Conservation (phyloP, 176 grass and related monocot genomes). For the Coix lacrymajobi region DNA sequence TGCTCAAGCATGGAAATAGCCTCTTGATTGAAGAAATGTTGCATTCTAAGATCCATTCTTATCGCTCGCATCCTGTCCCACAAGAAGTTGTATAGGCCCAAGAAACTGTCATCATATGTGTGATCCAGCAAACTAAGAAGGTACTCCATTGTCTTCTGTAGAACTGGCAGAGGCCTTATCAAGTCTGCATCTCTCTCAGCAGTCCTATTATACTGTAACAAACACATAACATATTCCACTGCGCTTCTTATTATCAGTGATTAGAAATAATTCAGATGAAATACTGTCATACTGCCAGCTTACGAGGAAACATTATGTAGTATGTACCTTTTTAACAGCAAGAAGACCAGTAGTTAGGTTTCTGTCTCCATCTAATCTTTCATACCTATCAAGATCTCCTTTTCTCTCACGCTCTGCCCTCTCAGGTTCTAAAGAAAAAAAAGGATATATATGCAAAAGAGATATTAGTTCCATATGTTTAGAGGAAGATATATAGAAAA, state of each 20-base stretch:
- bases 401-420: constrained; percentile 92
- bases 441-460: not conserved
- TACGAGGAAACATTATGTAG: constrained; percentile 37
- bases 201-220: constrained; percentile 92
- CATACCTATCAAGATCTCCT: constrained; percentile 95
- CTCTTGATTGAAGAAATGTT: constrained; percentile 78
- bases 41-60: constrained; percentile 99
- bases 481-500: not conserved
- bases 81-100: constrained; percentile 93
- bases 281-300: constrained; percentile 27
- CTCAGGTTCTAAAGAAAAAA: constrained; percentile 69
- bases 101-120: constrained; percentile 67
- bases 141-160: constrained; percentile 86
- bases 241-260: constrained; percentile 39
- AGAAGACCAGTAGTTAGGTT: constrained; percentile 87
- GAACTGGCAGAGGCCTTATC: constrained; percentile 91
- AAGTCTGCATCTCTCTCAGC: constrained; percentile 78
- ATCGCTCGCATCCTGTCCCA: constrained; percentile 99
- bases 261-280: constrained; percentile 48
- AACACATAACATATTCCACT: constrained; percentile 51
- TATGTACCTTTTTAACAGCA: constrained; percentile 83
- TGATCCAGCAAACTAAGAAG: constrained; percentile 85
- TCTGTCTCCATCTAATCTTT: constrained; percentile 77
- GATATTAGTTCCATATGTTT: not conserved
- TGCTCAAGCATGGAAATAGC: constrained; percentile 94